A percentile compares a stretch with the other conserved stretches of the same genome.
phyloP scores from a whole-genome alignment of 495 filamentous ascomycete genomes.

The Trichocladium uniseriatum region DNA sequence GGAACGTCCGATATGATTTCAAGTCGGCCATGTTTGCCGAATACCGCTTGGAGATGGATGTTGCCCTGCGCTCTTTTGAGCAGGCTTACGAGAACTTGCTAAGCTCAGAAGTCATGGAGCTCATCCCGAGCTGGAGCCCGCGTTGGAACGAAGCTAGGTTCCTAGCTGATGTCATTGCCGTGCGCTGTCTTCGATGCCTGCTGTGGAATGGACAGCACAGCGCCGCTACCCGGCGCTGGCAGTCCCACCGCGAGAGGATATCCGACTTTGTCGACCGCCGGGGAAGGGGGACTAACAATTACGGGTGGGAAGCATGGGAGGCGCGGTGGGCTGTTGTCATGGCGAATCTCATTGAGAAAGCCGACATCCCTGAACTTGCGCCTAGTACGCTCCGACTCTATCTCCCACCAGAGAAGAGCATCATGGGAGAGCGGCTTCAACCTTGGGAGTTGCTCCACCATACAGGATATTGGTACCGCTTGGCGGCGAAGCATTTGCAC shows the following conservation, averaged over 20 bases:
- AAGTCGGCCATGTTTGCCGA: slow-evolving; percentile 85
- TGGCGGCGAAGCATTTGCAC: slow-evolving; percentile 57
- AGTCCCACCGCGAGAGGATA: slow-evolving; percentile 58
- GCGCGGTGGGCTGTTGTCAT: slow-evolving; percentile 73
- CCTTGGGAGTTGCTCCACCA: slow-evolving; percentile 82
- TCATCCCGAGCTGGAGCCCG: slow-evolving; percentile 75
- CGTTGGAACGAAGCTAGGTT: slow-evolving; percentile 80
- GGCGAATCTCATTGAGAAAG: slow-evolving; percentile 65
- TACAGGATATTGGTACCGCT: slow-evolving; percentile 74
- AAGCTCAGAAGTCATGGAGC: slow-evolving; percentile 71
- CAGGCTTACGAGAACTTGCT: slow-evolving; percentile 75
- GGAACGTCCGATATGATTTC: slow-evolving; percentile 88
- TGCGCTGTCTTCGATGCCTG: slow-evolving; percentile 70
- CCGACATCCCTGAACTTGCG: slow-evolving; percentile 39
- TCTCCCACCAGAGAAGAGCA: slow-evolving; percentile 56
- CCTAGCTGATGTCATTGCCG: slow-evolving; percentile 66
- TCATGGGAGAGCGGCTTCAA: slow-evolving; percentile 54
- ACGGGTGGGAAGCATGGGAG: slow-evolving; percentile 85
- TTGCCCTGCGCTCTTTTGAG: slow-evolving; percentile 70
- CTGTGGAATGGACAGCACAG: slow-evolving; percentile 68
- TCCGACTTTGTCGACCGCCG: slow-evolving; percentile 67
- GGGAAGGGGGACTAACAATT: slow-evolving; percentile 71
- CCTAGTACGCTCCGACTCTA: slow-evolving; percentile 37
- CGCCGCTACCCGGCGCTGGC: slow-evolving; percentile 67
- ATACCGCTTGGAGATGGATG: slow-evolving; percentile 83